Conservation (phyloP, 345 rosid genomes). For the Noccaea caerulescens region DNA sequence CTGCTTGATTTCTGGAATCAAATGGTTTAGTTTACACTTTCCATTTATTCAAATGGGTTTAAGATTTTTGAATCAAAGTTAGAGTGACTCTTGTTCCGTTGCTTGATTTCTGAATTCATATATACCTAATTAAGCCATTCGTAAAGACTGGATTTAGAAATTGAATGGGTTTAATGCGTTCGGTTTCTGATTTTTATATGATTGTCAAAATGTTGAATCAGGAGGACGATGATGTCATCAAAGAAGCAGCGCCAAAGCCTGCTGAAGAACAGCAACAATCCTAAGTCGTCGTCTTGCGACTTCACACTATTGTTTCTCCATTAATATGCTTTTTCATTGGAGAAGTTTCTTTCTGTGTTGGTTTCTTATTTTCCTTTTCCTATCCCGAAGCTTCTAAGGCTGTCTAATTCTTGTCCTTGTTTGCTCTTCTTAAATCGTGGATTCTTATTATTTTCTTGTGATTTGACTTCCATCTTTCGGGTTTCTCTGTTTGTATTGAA, state of each 20-base stretch:
- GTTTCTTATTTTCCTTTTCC: conserved; percentile 35
- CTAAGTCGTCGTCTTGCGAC: conserved; percentile 41
- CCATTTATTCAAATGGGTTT: background rate
- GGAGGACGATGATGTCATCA: conserved; percentile 85
- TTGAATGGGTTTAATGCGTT: background rate
- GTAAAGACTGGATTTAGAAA: background rate
- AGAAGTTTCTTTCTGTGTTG: conserved; percentile 51
- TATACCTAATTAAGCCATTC: background rate
- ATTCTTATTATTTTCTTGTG: conserved; percentile 16
- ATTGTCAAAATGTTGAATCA: conserved; percentile 39
- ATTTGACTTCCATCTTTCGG: background rate
- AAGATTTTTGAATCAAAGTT: background rate
- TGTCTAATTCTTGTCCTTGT: conserved; percentile 54
- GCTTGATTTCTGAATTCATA: background rate
- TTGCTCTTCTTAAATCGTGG: conserved; percentile 41
- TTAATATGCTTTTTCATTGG: conserved; percentile 63
- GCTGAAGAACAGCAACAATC: conserved; percentile 63
- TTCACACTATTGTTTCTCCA: conserved; percentile 44
- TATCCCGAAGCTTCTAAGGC: conserved; percentile 37
- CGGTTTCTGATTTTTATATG: background rate
- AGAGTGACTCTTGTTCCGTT: background rate
- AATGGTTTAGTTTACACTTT: background rate
- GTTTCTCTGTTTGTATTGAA: conserved; percentile 27
- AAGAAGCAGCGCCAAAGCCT: conserved; percentile 77
- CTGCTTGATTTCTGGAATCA: background rate